A percentile compares a stretch with the other conserved stretches of the same genome.
phyloP scores from a whole-genome alignment of 176 grass and related monocot genomes.

The Rhynchospora breviuscula region DNA sequence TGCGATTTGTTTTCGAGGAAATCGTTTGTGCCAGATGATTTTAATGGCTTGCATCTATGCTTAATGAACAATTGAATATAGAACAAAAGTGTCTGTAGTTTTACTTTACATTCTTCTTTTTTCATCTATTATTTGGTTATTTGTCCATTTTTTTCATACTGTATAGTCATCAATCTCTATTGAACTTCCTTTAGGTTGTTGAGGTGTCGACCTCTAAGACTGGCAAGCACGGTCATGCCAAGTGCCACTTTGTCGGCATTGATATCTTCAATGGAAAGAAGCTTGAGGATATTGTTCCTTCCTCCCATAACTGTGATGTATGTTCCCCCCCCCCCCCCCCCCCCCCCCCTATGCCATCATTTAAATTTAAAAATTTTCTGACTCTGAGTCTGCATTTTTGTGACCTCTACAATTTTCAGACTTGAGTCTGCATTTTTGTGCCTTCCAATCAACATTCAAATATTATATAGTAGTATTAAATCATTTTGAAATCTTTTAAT shows the following conservation, averaged over 20 bases:
- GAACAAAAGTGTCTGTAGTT: not conserved
- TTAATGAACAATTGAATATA: not conserved
- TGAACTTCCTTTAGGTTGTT: slow-evolving; percentile 49
- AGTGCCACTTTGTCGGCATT: slow-evolving; percentile 92
- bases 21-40: not conserved
- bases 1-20: not conserved
- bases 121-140: not conserved
- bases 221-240: slow-evolving; percentile 90
- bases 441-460: not conserved
- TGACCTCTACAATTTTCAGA: not conserved
- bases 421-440: not conserved
- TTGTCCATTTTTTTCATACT: not conserved
- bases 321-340: too few relatives aligned
- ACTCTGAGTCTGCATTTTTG: not conserved
- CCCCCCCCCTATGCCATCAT: not conserved
- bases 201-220: slow-evolving; percentile 98
- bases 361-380: not conserved
- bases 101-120: not conserved
- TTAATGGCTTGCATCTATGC: not conserved
- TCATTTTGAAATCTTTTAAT: not conserved
- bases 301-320: slow-evolving; percentile 95
- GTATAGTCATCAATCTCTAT: not conserved
- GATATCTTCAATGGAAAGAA: slow-evolving; percentile 95
- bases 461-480: not conserved
- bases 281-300: slow-evolving; percentile 94